These are phyloP conservation scores for Lathyrus tuberosus DNA, from an alignment of 306 rosid genomes.

Conservation along the genomic window DNA sequence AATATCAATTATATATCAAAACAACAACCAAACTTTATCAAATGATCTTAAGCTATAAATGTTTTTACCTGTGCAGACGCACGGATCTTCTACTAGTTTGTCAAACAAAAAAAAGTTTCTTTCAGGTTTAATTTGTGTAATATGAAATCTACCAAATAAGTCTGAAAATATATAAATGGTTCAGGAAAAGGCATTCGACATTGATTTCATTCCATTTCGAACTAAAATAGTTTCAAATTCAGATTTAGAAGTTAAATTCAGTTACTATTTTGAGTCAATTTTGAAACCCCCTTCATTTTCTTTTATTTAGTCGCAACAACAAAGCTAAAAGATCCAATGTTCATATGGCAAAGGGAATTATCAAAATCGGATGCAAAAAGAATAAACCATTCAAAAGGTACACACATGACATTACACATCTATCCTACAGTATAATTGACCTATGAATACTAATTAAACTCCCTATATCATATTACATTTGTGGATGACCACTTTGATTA, in stretches of 20 bases:
- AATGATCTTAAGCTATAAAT: too few species aligned
- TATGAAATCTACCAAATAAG: neutral
- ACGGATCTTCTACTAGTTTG: too few species aligned
- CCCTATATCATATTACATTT: conserved; percentile 61
- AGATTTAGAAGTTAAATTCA: neutral
- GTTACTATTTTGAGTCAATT: neutral
- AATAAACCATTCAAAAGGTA: conserved; percentile 53
- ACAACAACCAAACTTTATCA: too few species aligned
- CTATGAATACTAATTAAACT: conserved; percentile 52
- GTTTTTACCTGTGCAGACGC: too few species aligned
- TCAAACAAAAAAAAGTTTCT: neutral
- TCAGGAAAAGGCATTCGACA: neutral
- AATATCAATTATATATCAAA: too few species aligned
- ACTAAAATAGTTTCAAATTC: neutral
- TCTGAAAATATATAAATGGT: neutral
- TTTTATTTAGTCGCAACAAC: neutral
- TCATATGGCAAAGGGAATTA: conserved; percentile 42
- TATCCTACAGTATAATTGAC: conserved; percentile 44
- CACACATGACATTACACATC: conserved; percentile 25
- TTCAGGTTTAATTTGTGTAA: neutral
- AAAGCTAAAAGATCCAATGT: conserved; percentile 34
- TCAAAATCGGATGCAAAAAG: conserved; percentile 41
- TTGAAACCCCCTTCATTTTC: neutral
- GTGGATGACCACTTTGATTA: conserved; percentile 43
- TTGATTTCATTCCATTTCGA: neutral